These are phyloP conservation scores for Dicorynia guianensis DNA, from an alignment of 306 rosid genomes.

Conservation along the genomic window DNA sequence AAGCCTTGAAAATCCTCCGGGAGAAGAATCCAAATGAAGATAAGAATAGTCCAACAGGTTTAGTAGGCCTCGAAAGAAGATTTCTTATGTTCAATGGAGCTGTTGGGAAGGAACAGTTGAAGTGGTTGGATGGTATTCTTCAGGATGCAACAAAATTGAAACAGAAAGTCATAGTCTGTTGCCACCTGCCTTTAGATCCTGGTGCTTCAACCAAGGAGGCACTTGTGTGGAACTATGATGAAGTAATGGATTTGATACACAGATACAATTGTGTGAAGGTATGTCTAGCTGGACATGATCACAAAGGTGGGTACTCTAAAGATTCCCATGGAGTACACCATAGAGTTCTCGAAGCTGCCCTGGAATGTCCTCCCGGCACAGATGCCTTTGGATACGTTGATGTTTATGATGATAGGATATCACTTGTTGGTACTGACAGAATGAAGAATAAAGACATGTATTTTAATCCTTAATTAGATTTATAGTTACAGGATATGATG, in stretches of 20 bases:
- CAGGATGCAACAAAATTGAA: constrained; percentile 69
- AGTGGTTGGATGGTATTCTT: constrained; percentile 74
- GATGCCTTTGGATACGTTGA: constrained; percentile 76
- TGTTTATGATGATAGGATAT: constrained; percentile 67
- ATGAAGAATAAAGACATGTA: constrained; percentile 67
- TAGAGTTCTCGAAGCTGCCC: constrained; percentile 88
- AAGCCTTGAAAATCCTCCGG: constrained; percentile 68
- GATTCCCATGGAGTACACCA: constrained; percentile 91
- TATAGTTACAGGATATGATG: constrained; percentile 27
- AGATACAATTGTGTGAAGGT: constrained; percentile 76
- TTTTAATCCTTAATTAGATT: constrained; percentile 55
- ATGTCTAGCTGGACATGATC: constrained; percentile 86
- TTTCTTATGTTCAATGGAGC: constrained; percentile 95
- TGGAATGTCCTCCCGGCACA: constrained; percentile 88
- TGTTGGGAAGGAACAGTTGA: constrained; percentile 82
- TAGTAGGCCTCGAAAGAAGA: constrained; percentile 77
- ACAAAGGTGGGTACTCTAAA: constrained; percentile 76
- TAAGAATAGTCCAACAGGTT: constrained; percentile 82
- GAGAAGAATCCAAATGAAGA: constrained; percentile 82
- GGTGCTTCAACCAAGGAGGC: constrained; percentile 66
- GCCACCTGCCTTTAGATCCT: constrained; percentile 85
- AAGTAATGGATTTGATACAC: constrained; percentile 80
- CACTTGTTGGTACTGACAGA: constrained; percentile 72
- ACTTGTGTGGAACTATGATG: constrained; percentile 82
- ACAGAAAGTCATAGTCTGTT: constrained; percentile 79